phyloP scores from a whole-genome alignment of 805 yeast genomes.

The Suhomyces canberraensis region DNA sequence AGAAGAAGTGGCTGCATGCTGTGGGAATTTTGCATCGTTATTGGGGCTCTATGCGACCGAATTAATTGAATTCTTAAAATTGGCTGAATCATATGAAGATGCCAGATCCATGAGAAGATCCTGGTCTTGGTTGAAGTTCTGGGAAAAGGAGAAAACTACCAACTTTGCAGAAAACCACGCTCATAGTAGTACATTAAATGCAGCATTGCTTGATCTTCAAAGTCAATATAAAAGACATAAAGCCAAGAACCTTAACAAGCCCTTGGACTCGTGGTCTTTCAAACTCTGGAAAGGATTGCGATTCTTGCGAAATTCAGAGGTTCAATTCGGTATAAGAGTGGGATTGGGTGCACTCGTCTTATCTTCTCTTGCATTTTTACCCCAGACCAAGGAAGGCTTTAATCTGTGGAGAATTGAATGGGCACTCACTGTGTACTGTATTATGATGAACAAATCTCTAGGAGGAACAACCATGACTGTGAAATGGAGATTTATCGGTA shows the following conservation, averaged over 20 bases:
- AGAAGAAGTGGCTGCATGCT: conserved; percentile 80
- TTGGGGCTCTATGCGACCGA: conserved; percentile 62
- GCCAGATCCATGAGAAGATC: conserved; percentile 22
- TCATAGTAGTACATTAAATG: conserved; percentile 25
- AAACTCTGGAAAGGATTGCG: conserved; percentile 50
- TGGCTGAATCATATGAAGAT: conserved; percentile 40
- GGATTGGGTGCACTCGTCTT: conserved; percentile 71
- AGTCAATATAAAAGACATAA: conserved; percentile 18
- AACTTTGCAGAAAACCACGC: conserved; percentile 1
- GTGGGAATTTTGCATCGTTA: conserved; percentile 73
- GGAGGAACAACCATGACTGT: conserved; percentile 84
- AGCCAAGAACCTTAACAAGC: background rate
- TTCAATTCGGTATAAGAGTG: conserved; percentile 75
- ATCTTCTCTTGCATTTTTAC: conserved; percentile 64
- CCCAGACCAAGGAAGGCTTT: conserved; percentile 51
- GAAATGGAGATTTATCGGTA: conserved; percentile 71
- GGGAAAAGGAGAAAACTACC: background rate
- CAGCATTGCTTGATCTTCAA: conserved; percentile 31
- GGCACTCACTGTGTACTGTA: conserved; percentile 77
- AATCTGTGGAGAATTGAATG: conserved; percentile 76
- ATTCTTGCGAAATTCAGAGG: conserved; percentile 58
- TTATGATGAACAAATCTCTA: conserved; percentile 79
- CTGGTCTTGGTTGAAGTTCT: conserved; percentile 47
- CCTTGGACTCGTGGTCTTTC: conserved; percentile 10
- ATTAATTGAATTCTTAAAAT: conserved; percentile 44